Base-by-base conservation (phyloP, 345 rosid species). In the Melastoma malabathricum region DNA sequence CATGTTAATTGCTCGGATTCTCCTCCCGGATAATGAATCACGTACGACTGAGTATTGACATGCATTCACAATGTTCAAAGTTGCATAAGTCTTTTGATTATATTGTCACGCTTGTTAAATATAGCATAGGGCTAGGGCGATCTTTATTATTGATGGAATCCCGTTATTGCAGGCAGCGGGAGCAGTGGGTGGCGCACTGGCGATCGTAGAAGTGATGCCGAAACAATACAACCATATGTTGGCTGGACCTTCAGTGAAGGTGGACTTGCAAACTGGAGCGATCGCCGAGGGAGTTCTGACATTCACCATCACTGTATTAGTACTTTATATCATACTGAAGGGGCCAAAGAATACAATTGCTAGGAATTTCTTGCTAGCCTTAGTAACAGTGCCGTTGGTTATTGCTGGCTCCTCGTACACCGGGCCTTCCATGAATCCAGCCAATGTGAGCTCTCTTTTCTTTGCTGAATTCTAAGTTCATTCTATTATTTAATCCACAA, bases 371-470 rank as follows among this genome's bases (percentile, higher is more conserved):
- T 54, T 87, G 70, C 79, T 88, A 52, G 80, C 99, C 16, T 47
- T 75, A 18, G 76, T 72, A 15, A 82, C 94, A 27, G 79, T 88
- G 13, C 61, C 70, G 0, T 67, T 93, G 59, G 75, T 93, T 47
- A 52, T 81, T 43, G 29, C 74, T 0, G 97, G 99, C 6, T 53
- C 78, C 57, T 53, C 63, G 6, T 85, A 81, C 63, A 88, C 99
- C 3, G 94, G 94, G 48, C 99, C 97, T 54, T 78, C 89, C 66
- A 83, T 93, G 97, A 93, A 93, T 70, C 99, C 99, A 25, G 99
- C 94, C 64, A 81, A 78, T 81, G 99, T 92, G 71, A 87, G 98
- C 77, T 17, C 43, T 20, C 41, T 48, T 13, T 23, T 10, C 46
- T 9, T 44, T 5, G 41, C 17, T 34, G 10, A 4, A 12, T 8